Base-by-base conservation (phyloP, 208 protist species). In the Jaenimonas drosophilae region DNA sequence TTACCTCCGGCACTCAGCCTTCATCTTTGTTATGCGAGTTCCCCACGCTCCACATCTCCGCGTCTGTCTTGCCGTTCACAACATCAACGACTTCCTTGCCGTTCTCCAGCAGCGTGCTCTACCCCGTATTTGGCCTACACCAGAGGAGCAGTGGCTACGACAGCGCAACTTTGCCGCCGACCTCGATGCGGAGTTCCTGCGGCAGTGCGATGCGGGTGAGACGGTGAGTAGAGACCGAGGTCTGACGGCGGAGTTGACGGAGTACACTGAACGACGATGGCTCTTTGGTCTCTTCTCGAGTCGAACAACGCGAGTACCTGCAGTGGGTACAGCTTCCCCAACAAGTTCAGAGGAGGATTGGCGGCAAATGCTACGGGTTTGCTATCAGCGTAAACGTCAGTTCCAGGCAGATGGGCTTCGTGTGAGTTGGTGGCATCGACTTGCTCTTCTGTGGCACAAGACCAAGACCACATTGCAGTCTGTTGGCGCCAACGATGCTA, bases 61-160 rank as follows among this genome's bases (percentile, higher is more conserved):
- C 29, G 66, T 88, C 31, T 77, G 70, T 36, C 58, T 82, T 14
- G 78, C 73, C 1, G 46, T 88, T 9, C 78, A 82, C 52, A 74
- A 80, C 59, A 27, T 88, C 23, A 61, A 80, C 42, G 78, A 88
- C 47, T 61, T 88, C 14, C 30, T 88, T 46, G 56, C 65, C 25
- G 36, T 88, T 6, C 47, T 88, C 27, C 57, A 62, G 4, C 60
- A 74, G 43, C 40, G 40, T 4, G 70, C 67, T 0, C 26, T 88
- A 24, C 20, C 44, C 31, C 47, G 45, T 7, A 54, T 73, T 30
- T 34, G 72, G 27, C 59, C 59, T 7, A 69, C 68, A 4, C 48
- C 49, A 20, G 71, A 75, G 33, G 58, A 76, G 32, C 32, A 42
- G 52, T 70, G 71, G 61, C 61, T 75, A 46, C 58, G 41, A 33